Base-by-base conservation (phyloP, 2,329 filamentous ascomycete species). In the Gnomoniopsis sp. region DNA sequence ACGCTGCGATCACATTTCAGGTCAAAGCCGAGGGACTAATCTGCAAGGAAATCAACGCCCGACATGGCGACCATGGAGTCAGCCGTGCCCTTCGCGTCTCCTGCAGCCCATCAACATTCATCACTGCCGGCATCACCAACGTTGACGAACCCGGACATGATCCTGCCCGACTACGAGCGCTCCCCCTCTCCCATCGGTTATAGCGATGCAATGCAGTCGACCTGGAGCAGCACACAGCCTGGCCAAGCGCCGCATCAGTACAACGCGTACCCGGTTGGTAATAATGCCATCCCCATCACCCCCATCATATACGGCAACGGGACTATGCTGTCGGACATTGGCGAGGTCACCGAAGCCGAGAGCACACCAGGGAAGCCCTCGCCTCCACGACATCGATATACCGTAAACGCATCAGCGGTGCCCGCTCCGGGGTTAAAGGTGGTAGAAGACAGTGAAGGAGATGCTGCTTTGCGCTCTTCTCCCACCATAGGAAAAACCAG, bases 111-210 rank as follows among this genome's bases (percentile, higher is more conserved):
- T 63, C 69, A 72, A 38, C 79, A 82, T 65, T 72, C 77, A 19
- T 70, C 79, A 48, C 74, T 79, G 59, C 87, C 89, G 63, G 86
- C 85, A 14, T 96, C 91, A 60, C 93, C 93, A 49, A 96, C 93
- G 2, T 78, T 97, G 68, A 96, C 91, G 57, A 96, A 96, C 72
- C 91, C 92, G 54, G 93, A 96, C 72, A 93, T 96, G 91, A 96
- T 97, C 67, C 78, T 97, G 54, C 93, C 93, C 61, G 87, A 89
- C 70, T 86, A 88, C 68, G 84, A 86, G 64, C 81, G 80, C 71
- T 70, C 82, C 71, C 64, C 77, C 72, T 71, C 77, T 71, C 74
- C 82, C 69, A 48, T 47, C 1, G 77, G 80, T 70, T 76, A 80
- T 69, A 74, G 83, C 71, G 51, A 57, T 67, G 73, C 75, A 68